Base-by-base conservation (phyloP, 768 basidiomycete genomes). In the Boletus pseudopeckii region DNA sequence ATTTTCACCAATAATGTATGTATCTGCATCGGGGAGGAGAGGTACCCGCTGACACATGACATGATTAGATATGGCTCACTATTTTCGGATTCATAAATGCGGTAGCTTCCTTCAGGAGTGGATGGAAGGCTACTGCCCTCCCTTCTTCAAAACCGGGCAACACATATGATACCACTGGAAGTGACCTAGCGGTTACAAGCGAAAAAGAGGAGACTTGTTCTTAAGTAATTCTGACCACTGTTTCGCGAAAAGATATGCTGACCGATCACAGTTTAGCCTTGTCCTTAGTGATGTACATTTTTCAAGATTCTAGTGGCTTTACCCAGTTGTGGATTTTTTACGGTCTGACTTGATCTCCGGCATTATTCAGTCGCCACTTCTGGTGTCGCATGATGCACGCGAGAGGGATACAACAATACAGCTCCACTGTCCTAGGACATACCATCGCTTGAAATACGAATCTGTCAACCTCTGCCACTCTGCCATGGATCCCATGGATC, bases 51-150 rank as follows among this genome's bases (percentile, higher is more conserved):
- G 24, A 71, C 36, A 24, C 30, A 10, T 22, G 17, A 18, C 45
- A 37, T n/a, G 20, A 22, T 49, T 50, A 79, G 76, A 61, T 69
- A 28, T 74, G 73, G 72, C 68, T 75, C 18, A 68, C 68, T 36
- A 20, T 77, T 17, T 72, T 80, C 20, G 75, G 75, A 20, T 65
- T 78, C 26, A 57, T 76, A 30, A 83, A 84, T 18, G 84, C 77
- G 11, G 58, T 85, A 2, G 77, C 80, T 6, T 79, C 85, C 3
- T 87, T 88, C 72, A 72, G 83, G 60, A 80, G 78, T 36, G 86
- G 86, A 4, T 90, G 88, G 88, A 82, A 77, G 53, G 85, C 87
- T 2, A 87, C 85, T 15, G 78, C 83, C 8, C 46, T 68, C 5
- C 52, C 59, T 38, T 52, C 56, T 44, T 18, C 48, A 15, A 60